Conservation (phyloP, 345 rosid species). For the Nasturtium officinale region DNA sequence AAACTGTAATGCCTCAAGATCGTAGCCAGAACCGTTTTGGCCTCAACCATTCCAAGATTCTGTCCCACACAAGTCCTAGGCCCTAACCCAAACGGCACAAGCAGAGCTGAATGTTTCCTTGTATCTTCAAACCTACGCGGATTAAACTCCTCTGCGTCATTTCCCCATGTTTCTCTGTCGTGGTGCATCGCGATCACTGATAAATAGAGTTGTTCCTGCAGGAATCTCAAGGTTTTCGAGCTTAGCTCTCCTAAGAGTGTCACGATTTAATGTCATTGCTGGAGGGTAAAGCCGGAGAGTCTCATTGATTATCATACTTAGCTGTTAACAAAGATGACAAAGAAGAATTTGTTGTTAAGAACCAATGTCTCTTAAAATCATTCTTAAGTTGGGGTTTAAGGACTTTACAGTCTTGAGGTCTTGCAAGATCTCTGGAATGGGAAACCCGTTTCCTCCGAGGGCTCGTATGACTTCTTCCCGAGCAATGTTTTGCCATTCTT, state of each 20-base stretch:
- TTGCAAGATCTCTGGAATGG: constrained; percentile 48
- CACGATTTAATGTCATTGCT: constrained; percentile 53
- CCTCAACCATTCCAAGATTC: constrained; percentile 54
- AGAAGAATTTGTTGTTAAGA: neutral
- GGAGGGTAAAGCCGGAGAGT: constrained; percentile 81
- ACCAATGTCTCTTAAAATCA: neutral
- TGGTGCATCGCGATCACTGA: constrained; percentile 58
- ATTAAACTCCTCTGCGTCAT: constrained; percentile 65
- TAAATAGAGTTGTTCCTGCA: constrained; percentile 58
- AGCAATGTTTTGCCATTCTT: constrained; percentile 79
- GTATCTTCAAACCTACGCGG: constrained; percentile 62
- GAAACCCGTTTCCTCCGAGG: constrained; percentile 44
- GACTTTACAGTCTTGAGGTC: constrained; percentile 72
- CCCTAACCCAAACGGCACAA: constrained; percentile 65
- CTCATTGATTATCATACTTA: constrained; percentile 67
- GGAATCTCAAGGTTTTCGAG: constrained; percentile 68
- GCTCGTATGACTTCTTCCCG: constrained; percentile 64
- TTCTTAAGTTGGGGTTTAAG: neutral
- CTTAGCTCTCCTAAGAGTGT: constrained; percentile 49
- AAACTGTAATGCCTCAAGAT: constrained; percentile 54
- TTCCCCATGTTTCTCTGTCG: constrained; percentile 71
- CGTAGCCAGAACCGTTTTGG: constrained; percentile 61
- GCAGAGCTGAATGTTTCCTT: constrained; percentile 52
- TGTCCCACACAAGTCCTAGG: constrained; percentile 65
- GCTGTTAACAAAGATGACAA: constrained; percentile 44